Evolutionary conservation across 2,329 filamentous ascomycete species (phyloP).

Genomic region (Alternaria solani): DNA sequence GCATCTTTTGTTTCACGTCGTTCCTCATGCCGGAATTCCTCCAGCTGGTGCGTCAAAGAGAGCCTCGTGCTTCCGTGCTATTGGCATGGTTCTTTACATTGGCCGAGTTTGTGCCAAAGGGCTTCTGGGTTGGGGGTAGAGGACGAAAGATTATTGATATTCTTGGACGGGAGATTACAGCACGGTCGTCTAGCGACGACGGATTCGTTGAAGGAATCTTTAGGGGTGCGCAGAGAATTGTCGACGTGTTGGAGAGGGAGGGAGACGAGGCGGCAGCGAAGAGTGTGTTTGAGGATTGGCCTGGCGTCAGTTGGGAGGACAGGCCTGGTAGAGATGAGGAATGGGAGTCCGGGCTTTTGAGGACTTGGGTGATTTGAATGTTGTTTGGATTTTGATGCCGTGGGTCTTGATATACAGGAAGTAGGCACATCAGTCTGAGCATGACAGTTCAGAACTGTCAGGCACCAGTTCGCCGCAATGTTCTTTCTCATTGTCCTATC

Average conservation of each 20-base stretch:
- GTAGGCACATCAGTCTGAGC: background rate
- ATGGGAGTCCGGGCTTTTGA: constrained; percentile 27
- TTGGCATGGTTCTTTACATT: constrained; percentile 44
- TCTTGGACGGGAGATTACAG: constrained; percentile 28
- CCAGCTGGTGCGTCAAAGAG: constrained; percentile 28
- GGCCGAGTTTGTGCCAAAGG: constrained; percentile 31
- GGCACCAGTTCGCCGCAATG: background rate
- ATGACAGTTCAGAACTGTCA: too few species aligned
- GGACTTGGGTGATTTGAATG: constrained; percentile 8
- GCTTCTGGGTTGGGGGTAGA: constrained; percentile 33
- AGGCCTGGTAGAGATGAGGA: constrained; percentile 28
- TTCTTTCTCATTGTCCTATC: background rate
- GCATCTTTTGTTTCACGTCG: constrained; percentile 39
- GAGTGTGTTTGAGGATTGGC: constrained; percentile 39
- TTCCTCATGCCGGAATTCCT: constrained; percentile 44
- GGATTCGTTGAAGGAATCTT: constrained; percentile 24
- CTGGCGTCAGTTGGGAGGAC: constrained; percentile 38
- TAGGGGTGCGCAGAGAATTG: constrained; percentile 30
- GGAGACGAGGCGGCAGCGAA: constrained; percentile 35
- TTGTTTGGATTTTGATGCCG: background rate
- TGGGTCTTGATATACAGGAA: background rate
- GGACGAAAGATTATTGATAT: constrained; percentile 30
- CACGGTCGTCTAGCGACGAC: constrained; percentile 14
- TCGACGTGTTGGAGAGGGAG: constrained; percentile 16
- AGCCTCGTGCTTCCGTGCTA: constrained; percentile 39